phyloP scores from a whole-genome alignment of 306 rosid genomes.

The Vigna hirtella region DNA sequence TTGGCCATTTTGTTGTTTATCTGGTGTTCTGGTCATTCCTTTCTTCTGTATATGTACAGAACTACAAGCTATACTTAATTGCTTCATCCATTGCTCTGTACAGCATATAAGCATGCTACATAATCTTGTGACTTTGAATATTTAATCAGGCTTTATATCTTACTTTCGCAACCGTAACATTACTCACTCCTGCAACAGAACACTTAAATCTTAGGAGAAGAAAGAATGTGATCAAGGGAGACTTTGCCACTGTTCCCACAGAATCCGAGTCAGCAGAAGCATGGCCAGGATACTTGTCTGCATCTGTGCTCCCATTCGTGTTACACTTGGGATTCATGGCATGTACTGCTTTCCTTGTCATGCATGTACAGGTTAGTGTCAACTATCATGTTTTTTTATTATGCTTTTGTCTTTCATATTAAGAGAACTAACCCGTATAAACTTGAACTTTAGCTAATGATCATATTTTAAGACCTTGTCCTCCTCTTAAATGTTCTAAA shows the following conservation, averaged over 20 bases:
- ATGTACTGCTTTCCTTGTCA: constrained; percentile 77
- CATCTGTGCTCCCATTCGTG: constrained; percentile 80
- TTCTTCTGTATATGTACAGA: constrained; percentile 25
- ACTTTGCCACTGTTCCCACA: constrained; percentile 36
- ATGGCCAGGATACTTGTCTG: constrained; percentile 63
- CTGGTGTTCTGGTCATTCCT: constrained; percentile 25
- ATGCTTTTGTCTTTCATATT: constrained; percentile 39
- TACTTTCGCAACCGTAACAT: constrained; percentile 20
- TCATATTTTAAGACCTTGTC: constrained; percentile 8
- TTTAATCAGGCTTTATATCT: not conserved
- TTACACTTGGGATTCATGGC: constrained; percentile 86
- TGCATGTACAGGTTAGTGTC: constrained; percentile 90
- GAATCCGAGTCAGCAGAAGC: constrained; percentile 49
- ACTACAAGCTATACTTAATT: constrained; percentile 8
- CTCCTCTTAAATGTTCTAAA: not conserved
- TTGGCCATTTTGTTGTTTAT: constrained; percentile 11
- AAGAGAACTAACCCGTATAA: constrained; percentile 24
- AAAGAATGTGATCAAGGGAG: constrained; percentile 50
- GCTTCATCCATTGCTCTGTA: constrained; percentile 27
- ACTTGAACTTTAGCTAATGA: constrained; percentile 26
- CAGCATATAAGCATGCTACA: not conserved
- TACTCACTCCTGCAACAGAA: constrained; percentile 52
- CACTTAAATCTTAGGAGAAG: constrained; percentile 56
- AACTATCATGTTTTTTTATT: constrained; percentile 25
- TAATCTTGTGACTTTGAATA: constrained; percentile 4